Percentiles rank a stretch among this genome's conserved stretches.
Conservation (phyloP, 148 eudicot species). For the Camellia japonica region DNA sequence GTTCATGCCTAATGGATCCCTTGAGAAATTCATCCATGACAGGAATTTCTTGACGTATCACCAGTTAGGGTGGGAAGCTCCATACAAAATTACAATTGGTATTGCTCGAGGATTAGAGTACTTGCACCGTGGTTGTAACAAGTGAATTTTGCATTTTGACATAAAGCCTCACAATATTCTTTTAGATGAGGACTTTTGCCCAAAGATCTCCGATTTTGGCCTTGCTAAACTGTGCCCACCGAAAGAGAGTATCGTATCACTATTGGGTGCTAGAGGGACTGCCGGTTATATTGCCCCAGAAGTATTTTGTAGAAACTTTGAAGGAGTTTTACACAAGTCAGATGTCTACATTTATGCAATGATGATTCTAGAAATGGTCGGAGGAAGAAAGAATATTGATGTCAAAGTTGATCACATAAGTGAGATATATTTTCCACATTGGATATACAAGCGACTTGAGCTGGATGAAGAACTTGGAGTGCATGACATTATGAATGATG, state of each 20-base stretch:
- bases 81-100: conserved; percentile 20
- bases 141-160: conserved; percentile 22
- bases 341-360: conserved; percentile 32
- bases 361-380: conserved; percentile 27
- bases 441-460: conserved; percentile 13
- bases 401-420: not conserved
- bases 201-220: conserved; percentile 28
- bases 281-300: conserved; percentile 26
- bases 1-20: conserved; percentile 25
- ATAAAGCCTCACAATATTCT: conserved; percentile 27
- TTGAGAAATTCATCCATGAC: conserved; percentile 18
- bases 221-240: conserved; percentile 12
- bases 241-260: conserved; percentile 15
- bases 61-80: conserved; percentile 18
- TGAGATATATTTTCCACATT: conserved; percentile 22
- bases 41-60: not conserved
- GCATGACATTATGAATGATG: conserved; percentile 5
- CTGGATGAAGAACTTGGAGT: conserved; percentile 2
- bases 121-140: conserved; percentile 19
- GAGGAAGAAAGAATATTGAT: conserved; percentile 18
- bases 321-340: conserved; percentile 17
- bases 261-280: conserved; percentile 18
- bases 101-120: conserved; percentile 30
- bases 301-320: conserved; percentile 14
- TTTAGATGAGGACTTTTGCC: conserved; percentile 18